Base-by-base conservation (phyloP, 2,329 filamentous ascomycete species). In the Verticillium tricorpus region DNA sequence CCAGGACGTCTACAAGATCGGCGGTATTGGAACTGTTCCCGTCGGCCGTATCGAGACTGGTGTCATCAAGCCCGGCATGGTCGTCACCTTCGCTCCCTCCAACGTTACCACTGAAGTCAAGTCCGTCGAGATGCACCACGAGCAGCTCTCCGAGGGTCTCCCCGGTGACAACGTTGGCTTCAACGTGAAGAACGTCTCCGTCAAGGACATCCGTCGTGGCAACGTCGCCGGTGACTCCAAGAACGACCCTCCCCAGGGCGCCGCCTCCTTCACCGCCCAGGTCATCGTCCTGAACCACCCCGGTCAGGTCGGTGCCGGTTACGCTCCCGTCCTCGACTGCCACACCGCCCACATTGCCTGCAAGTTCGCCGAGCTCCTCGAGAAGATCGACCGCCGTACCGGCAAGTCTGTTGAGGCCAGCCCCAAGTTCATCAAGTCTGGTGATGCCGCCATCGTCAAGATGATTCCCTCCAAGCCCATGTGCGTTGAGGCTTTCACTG, bases 121-220 rank as follows among this genome's bases (percentile, higher is more conserved):
- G 93, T 98, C 94, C 82, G 95, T 99, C 77, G 95, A 99, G 88
- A 99, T 99, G 95, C 94, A 97, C 89, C 94, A 98, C 93, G 92
- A 97, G 88, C 93, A 97, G 90, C 93, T 99, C 73, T 67, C 80
- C 70, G 90, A 97, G 88, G 95, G 95, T 91, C 78, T 91, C 71
- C 95, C 95, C 78, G 95, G 95, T 89, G 95, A 99, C 92, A 99
- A 99, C 88, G 95, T 99, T 81, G 95, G 95, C 76, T 99, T 99
- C 93, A 99, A 99, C 92, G 94, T 99, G 85, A 99, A 99, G 93
- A 99, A 99, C 95, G 95, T 99, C 77, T 98, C 95, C 82, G 95
- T 99, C 85, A 99, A 99, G 93, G 95, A 99, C 82, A 97, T 99
- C 79, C 95, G 95, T 84, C 95, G 95, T 96, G 95, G 95, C 79